These are phyloP conservation scores for Microsporum ferrugineum DNA, from an alignment of 2,329 filamentous ascomycete genomes.

Conservation along the genomic window DNA sequence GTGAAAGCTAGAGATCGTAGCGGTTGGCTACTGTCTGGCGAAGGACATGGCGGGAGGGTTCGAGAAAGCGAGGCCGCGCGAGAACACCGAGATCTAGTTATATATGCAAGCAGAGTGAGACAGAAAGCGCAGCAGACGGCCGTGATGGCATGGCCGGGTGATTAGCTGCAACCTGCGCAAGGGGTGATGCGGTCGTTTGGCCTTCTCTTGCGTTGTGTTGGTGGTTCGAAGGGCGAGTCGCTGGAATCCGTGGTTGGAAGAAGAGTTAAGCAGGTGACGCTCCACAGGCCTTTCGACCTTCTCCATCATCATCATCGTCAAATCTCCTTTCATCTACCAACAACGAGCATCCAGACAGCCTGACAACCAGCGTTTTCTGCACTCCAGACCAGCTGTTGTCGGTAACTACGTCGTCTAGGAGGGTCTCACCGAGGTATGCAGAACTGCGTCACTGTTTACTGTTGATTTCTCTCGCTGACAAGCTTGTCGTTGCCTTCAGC, in stretches of 20 bases:
- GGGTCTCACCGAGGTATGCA: neutral
- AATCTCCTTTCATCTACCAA: neutral
- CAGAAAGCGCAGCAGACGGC: neutral
- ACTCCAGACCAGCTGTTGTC: neutral
- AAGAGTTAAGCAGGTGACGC: conserved; percentile 2
- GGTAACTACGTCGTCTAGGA: neutral
- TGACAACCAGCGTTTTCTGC: neutral
- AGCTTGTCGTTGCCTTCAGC: neutral
- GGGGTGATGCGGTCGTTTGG: neutral
- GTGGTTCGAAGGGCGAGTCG: neutral
- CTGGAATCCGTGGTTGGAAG: neutral
- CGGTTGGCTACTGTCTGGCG: conserved; percentile 19
- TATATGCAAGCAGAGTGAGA: neutral
- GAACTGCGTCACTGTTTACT: neutral
- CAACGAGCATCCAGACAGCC: neutral
- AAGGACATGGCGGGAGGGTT: conserved; percentile 1
- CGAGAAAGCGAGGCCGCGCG: conserved; percentile 29
- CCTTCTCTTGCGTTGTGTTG: neutral
- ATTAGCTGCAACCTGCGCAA: neutral
- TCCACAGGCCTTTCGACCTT: neutral
- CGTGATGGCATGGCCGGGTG: conserved; percentile 4
- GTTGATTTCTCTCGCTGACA: neutral
- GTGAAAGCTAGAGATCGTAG: conserved; percentile 14
- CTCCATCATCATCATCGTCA: neutral
- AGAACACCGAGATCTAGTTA: neutral